phyloP scores from a whole-genome alignment of 2,329 filamentous ascomycete genomes.

The Diaporthe batatas region DNA sequence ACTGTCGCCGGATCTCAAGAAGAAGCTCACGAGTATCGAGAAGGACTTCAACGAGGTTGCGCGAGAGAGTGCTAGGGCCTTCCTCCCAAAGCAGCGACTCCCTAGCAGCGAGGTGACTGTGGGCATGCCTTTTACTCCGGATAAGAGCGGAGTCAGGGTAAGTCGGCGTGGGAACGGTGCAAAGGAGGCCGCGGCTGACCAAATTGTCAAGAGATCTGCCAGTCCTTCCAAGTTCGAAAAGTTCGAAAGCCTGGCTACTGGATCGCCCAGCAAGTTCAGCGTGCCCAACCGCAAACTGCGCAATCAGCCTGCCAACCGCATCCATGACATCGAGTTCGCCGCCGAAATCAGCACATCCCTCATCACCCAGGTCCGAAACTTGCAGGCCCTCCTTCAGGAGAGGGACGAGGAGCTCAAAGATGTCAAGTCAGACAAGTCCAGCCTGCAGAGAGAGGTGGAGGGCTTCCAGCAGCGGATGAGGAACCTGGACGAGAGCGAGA shows the following conservation, averaged over 20 bases:
- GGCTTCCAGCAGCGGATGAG: conserved; percentile 84
- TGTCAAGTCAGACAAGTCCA: conserved; percentile 79
- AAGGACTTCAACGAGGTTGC: conserved; percentile 96
- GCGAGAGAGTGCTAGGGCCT: conserved; percentile 87
- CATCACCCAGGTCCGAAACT: conserved; percentile 90
- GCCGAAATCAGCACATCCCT: conserved; percentile 97
- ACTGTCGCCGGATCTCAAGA: conserved; percentile 84
- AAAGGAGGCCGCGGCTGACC: conserved; percentile 34
- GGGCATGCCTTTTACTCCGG: conserved; percentile 66
- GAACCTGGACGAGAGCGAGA: conserved; percentile 90
- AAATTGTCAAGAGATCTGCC: conserved; percentile 72
- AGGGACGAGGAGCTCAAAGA: conserved; percentile 88
- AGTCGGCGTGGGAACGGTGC: conserved; percentile 47
- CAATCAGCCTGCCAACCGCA: conserved; percentile 88
- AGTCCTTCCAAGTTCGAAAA: conserved; percentile 72
- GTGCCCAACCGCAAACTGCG: conserved; percentile 89
- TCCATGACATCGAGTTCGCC: conserved; percentile 98
- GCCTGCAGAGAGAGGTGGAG: conserved; percentile 86
- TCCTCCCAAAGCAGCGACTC: conserved; percentile 86
- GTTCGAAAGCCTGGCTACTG: conserved; percentile 86
- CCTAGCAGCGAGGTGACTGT: conserved; percentile 74
- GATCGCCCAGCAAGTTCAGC: conserved; percentile 89
- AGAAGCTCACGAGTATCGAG: conserved; percentile 88
- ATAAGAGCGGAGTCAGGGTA: conserved; percentile 67
- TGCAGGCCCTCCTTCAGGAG: conserved; percentile 87